Evolutionary conservation across 2,329 filamentous ascomycete genomes (phyloP).

Genomic region (Neurospora crassa): DNA sequence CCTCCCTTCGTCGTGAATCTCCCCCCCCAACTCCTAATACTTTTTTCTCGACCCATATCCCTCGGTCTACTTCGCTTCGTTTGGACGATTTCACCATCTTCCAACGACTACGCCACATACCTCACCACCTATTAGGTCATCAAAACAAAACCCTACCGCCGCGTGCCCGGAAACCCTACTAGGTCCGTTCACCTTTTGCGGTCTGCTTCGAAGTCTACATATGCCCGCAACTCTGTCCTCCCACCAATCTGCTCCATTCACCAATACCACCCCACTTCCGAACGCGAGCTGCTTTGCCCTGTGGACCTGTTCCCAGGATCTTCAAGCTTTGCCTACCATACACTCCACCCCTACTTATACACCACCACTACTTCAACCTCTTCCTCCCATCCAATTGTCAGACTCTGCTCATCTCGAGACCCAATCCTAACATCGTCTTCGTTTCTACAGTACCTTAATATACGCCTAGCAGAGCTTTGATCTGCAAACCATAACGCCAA

Average conservation of each 20-base stretch:
- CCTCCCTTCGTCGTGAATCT: conserved; percentile 40
- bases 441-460: conserved; percentile 3
- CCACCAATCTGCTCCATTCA: conserved; percentile 11
- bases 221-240: conserved; percentile 2
- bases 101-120: conserved; percentile 9
- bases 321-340: neutral
- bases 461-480: conserved; percentile 19
- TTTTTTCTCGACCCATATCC: conserved; percentile 15
- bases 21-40: conserved; percentile 3
- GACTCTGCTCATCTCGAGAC: conserved; percentile 5
- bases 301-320: neutral
- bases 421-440: neutral
- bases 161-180: conserved; percentile 11
- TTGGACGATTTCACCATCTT: conserved; percentile 13
- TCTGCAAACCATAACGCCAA: conserved; percentile 25
- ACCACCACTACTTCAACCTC: conserved; percentile 13
- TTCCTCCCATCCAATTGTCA: conserved; percentile 8
- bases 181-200: conserved; percentile 3
- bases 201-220: neutral
- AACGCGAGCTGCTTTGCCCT: neutral
- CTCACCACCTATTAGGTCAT: conserved; percentile 16
- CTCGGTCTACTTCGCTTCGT: conserved; percentile 11
- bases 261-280: neutral
- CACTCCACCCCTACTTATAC: neutral
- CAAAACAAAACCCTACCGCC: conserved; percentile 15